Percentiles rank a stretch among this genome's conserved stretches.
Conservation (phyloP, 768 basidiomycete species). For the Panus rudis region DNA sequence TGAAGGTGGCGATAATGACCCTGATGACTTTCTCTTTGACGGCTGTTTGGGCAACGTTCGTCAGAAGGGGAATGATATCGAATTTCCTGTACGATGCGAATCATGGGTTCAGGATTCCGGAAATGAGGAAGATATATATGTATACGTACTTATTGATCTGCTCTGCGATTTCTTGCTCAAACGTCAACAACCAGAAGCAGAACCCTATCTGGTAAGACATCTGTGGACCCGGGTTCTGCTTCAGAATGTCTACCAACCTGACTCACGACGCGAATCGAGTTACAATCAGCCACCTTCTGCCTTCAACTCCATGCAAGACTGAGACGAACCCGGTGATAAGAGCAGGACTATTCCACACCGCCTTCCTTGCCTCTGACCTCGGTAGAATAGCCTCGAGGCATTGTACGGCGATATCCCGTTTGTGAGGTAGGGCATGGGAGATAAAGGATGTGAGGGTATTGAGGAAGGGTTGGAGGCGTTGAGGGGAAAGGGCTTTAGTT, state of each 20-base stretch:
- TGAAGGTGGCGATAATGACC: slow-evolving; percentile 86
- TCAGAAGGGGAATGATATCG: slow-evolving; percentile 81
- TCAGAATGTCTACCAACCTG: slow-evolving; percentile 80
- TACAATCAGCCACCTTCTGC: neutral
- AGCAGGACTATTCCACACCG: slow-evolving; percentile 70
- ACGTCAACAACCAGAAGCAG: slow-evolving; percentile 91
- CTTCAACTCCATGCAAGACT: neutral
- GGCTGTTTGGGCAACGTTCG: slow-evolving; percentile 78
- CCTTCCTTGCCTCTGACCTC: slow-evolving; percentile 70
- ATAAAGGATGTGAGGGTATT: slow-evolving; percentile 23
- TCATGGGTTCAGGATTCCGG: neutral
- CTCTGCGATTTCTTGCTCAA: slow-evolving; percentile 79
- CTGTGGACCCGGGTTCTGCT: slow-evolving; percentile 78
- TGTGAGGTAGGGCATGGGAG: slow-evolving; percentile 43
- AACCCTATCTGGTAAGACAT: slow-evolving; percentile 93
- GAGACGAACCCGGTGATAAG: slow-evolving; percentile 65
- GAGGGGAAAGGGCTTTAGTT: slow-evolving; percentile 16
- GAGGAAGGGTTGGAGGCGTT: slow-evolving; percentile 29
- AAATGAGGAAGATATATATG: neutral
- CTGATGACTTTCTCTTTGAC: slow-evolving; percentile 97
- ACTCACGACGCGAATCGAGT: neutral
- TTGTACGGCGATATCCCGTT: slow-evolving; percentile 87
- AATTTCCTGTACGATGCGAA: slow-evolving; percentile 54
- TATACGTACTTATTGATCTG: slow-evolving; percentile 74
- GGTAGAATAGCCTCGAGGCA: slow-evolving; percentile 82